A percentile compares a stretch with the other conserved stretches of the same genome.
phyloP scores from a whole-genome alignment of 176 grass and related monocot genomes.

The Pharus latifolius region DNA sequence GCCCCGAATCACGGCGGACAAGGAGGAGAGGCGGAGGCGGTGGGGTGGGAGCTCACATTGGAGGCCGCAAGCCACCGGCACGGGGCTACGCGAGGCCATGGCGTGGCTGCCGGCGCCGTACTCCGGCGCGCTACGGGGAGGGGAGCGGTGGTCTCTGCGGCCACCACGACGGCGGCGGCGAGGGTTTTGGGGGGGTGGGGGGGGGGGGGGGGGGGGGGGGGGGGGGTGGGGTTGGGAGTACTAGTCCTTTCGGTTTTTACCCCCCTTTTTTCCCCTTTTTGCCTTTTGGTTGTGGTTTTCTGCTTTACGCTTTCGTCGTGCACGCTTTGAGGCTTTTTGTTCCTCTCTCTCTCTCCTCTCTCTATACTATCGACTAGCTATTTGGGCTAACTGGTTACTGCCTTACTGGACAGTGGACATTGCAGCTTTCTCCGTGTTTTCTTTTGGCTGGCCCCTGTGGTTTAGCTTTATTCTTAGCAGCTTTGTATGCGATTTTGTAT shows the following conservation, averaged over 20 bases:
- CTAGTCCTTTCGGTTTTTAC: not conserved
- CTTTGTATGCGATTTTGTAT: no score
- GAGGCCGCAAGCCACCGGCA: not conserved
- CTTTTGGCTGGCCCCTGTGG: no score
- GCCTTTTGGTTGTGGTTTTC: not conserved
- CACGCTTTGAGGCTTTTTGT: constrained; percentile 23
- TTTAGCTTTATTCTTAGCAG: no score
- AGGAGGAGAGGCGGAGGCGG: not conserved
- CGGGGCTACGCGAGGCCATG: not conserved
- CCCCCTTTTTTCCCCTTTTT: not conserved
- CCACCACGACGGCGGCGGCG: not conserved
- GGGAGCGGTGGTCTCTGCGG: constrained; percentile 1
- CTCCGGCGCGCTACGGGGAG: not conserved
- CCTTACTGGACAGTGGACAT: no score
- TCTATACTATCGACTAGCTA: no score
- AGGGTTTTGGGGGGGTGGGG: constrained; percentile 17
- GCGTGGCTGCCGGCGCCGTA: not conserved
- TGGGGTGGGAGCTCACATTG: not conserved
- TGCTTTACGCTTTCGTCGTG: constrained; percentile 21
- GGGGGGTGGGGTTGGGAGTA: not conserved
- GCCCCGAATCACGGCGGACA: not conserved
- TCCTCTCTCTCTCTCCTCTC: constrained; percentile 1
- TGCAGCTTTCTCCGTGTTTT: no score
- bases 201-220: not conserved
- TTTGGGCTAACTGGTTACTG: no score